Conservation (phyloP, 768 basidiomycete genomes). For the Phanerochaete sordida region DNA sequence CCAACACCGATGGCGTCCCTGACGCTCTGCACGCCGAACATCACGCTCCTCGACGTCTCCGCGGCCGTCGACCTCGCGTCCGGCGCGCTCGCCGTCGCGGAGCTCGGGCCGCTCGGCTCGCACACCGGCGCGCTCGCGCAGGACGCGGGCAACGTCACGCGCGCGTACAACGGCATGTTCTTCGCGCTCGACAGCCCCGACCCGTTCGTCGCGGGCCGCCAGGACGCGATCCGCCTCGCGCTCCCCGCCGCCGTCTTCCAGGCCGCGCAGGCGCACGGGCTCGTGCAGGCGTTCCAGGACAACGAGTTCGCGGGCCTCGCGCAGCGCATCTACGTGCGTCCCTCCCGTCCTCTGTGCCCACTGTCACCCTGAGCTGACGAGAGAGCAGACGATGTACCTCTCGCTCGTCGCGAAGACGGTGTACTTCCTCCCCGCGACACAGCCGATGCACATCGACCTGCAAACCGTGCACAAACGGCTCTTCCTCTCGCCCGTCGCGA, state of each 20-base stretch:
- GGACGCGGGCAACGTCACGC: conserved; percentile 25
- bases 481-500: conserved; percentile 30
- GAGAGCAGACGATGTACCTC: conserved; percentile 40
- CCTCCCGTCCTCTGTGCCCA: not conserved
- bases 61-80: conserved; percentile 43
- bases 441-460: conserved; percentile 37
- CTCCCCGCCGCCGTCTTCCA: conserved; percentile 52
- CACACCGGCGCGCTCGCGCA: conserved; percentile 43
- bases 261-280: conserved; percentile 36
- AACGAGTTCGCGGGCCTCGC: conserved; percentile 36
- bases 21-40: conserved; percentile 43
- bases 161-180: conserved; percentile 47
- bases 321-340: conserved; percentile 47
- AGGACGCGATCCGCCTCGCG: conserved; percentile 43
- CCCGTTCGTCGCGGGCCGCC: conserved; percentile 33
- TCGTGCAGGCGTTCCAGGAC: conserved; percentile 34
- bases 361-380: not conserved
- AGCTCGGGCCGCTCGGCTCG: conserved; percentile 31
- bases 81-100: conserved; percentile 38
- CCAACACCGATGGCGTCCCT: conserved; percentile 38
- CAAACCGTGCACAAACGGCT: conserved; percentile 44
- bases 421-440: conserved; percentile 40
- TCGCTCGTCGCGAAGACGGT: conserved; percentile 46
- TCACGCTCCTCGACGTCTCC: conserved; percentile 42
- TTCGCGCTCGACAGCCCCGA: conserved; percentile 39